Evolutionary conservation across 495 filamentous ascomycete species (phyloP).

Genomic region (Xylaria grammica): DNA sequence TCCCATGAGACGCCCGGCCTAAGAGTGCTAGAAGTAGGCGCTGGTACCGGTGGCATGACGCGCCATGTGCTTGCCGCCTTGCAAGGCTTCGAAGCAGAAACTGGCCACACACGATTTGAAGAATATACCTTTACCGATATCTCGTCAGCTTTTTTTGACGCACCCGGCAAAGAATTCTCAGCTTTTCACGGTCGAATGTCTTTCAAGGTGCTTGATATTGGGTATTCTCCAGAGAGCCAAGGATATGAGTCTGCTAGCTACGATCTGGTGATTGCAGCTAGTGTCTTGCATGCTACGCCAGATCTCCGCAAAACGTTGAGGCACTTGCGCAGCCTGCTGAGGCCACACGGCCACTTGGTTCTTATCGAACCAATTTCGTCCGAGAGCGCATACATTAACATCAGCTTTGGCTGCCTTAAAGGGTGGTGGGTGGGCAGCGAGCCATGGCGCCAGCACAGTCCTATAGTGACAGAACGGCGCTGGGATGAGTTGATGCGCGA

Average conservation of each 20-base stretch:
- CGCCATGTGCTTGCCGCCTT: slow-evolving; percentile 26
- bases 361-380: slow-evolving; percentile 41
- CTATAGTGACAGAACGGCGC: too few species aligned
- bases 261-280: slow-evolving; percentile 50
- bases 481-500: too few species aligned
- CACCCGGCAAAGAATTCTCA: slow-evolving; percentile 24
- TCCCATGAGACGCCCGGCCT: slow-evolving; percentile 48
- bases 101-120: slow-evolving; percentile 31
- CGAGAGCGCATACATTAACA: slow-evolving; percentile 35
- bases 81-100: slow-evolving; percentile 26
- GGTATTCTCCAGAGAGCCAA: slow-evolving; percentile 33
- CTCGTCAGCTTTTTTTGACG: slow-evolving; percentile 56
- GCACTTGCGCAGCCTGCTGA: slow-evolving; percentile 44
- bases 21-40: slow-evolving; percentile 54
- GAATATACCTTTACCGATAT: slow-evolving; percentile 61
- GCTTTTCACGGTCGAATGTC: slow-evolving; percentile 30
- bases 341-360: slow-evolving; percentile 44
- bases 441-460: neutral
- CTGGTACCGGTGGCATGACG: slow-evolving; percentile 50
- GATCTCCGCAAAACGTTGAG: slow-evolving; percentile 40
- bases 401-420: slow-evolving; percentile 49
- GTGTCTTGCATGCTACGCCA: slow-evolving; percentile 56
- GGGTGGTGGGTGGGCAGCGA: slow-evolving; percentile 54
- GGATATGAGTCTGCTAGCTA: slow-evolving; percentile 39
- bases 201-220: slow-evolving; percentile 42